A percentile compares a stretch with the other conserved stretches of the same genome.
Conservation (phyloP, 2,329 filamentous ascomycete species). For the Aspergillus sp. region DNA sequence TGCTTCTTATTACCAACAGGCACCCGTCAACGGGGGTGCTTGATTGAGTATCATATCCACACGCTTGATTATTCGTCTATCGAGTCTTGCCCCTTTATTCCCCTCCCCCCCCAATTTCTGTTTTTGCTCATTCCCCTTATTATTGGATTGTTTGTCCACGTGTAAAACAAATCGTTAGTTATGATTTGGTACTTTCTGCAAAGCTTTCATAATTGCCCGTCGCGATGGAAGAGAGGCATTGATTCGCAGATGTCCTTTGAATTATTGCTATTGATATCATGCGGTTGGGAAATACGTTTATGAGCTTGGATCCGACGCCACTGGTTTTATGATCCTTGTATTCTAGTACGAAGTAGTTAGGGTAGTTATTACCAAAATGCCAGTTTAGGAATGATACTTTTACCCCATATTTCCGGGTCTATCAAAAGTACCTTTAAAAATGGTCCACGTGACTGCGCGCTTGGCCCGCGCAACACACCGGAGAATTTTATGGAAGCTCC, state of each 20-base stretch:
- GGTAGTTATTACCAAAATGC: neutral
- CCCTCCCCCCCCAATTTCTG: slow-evolving; percentile 1
- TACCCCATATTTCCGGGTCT: too few relatives aligned
- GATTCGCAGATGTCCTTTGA: too few relatives aligned
- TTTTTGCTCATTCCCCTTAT: slow-evolving; percentile 5
- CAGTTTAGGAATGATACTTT: too few relatives aligned
- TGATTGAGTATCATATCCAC: slow-evolving; percentile 5
- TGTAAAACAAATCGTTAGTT: slow-evolving; percentile 11
- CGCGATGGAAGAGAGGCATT: too few relatives aligned
- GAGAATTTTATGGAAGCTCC: slow-evolving; percentile 22
- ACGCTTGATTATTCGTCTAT: too few relatives aligned
- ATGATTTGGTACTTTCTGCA: too few relatives aligned
- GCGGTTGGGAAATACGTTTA: slow-evolving; percentile 2
- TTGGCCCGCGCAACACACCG: slow-evolving; percentile 11
- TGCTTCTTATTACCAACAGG: slow-evolving; percentile 23
- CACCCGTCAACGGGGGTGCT: slow-evolving; percentile 20
- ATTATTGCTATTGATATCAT: too few relatives aligned
- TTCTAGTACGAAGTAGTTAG: too few relatives aligned
- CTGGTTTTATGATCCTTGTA: too few relatives aligned
- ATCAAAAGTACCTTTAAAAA: neutral
- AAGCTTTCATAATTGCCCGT: too few relatives aligned
- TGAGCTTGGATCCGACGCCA: slow-evolving; percentile 12
- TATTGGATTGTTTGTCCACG: slow-evolving; percentile 8
- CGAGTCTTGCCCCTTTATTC: slow-evolving; percentile 1
- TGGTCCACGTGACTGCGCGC: slow-evolving; percentile 19